A percentile compares a stretch with the other conserved stretches of the same genome.
Evolutionary conservation across 2,329 filamentous ascomycete genomes (phyloP).

Genomic region (Tolypocladium ovalisporum): DNA sequence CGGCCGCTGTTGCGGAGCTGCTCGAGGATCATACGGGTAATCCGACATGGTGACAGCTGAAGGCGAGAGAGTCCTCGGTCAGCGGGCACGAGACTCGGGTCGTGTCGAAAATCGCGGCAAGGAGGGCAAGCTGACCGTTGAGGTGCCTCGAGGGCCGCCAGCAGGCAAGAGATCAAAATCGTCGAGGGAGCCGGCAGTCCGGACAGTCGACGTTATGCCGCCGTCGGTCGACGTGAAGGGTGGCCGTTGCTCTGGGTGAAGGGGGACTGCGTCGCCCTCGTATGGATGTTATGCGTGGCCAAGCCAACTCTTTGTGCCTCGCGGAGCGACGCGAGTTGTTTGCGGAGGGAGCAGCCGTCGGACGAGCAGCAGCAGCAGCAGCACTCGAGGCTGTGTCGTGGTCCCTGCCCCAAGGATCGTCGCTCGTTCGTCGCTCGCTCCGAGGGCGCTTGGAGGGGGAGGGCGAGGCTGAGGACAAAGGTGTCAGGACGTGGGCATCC

Average conservation of each 20-base stretch:
- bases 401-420: conserved; percentile 1
- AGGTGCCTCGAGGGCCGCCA: conserved; percentile 9
- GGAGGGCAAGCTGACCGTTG: conserved; percentile 9
- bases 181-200: conserved; percentile 11
- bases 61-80: background rate
- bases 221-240: conserved; percentile 15
- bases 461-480: conserved; percentile 1
- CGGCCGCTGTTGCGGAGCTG: conserved; percentile 25
- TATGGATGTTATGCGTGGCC: background rate
- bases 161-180: conserved; percentile 11
- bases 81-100: background rate
- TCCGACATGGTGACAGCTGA: conserved; percentile 38
- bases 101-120: background rate
- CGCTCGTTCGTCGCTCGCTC: background rate
- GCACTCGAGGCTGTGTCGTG: background rate
- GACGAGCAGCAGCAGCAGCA: background rate
- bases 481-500: background rate
- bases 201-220: conserved; percentile 17
- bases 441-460: background rate
- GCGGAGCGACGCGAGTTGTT: background rate
- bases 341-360: background rate
- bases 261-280: background rate
- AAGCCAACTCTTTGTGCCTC: background rate
- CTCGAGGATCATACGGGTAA: conserved; percentile 44
- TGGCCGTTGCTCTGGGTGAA: background rate